These are phyloP conservation scores for Lasiosphaeria hispida DNA, from an alignment of 495 filamentous ascomycete species.

Conservation along the genomic window DNA sequence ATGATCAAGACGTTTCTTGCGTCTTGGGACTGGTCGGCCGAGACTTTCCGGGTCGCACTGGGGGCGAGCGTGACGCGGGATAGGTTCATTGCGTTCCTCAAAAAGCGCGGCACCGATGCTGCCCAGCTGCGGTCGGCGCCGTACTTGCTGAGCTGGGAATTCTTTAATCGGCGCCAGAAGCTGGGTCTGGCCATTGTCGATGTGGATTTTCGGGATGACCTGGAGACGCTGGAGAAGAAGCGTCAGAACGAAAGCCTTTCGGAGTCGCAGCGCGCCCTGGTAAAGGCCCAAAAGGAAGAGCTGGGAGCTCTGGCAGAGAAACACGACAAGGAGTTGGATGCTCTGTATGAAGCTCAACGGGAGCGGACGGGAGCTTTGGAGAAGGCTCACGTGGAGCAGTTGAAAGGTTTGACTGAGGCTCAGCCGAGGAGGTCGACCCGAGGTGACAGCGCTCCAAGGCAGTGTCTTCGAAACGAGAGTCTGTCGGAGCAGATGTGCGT, in stretches of 20 bases:
- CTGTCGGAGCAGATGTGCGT: conserved; percentile 1
- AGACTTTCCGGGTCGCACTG: conserved; percentile 2
- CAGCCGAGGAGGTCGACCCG: neutral
- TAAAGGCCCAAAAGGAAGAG: conserved; percentile 1
- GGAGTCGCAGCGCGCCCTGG: neutral
- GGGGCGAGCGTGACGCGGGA: neutral
- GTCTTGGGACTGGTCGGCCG: neutral
- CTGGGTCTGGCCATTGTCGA: neutral
- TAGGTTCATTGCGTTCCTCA: conserved; percentile 3
- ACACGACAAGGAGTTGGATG: neutral
- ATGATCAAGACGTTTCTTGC: conserved; percentile 5
- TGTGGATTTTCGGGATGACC: neutral
- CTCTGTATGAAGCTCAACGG: neutral
- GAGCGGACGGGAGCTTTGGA: neutral
- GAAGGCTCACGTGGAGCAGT: neutral
- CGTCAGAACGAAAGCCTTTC: neutral
- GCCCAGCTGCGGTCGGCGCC: conserved; percentile 1
- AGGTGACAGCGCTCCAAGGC: no score
- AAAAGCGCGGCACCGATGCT: conserved; percentile 8
- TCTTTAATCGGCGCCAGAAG: conserved; percentile 12
- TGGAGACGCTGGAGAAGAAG: neutral
- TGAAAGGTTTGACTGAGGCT: conserved; percentile 2
- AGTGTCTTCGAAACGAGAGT: neutral
- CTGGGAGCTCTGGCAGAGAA: no score
- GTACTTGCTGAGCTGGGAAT: conserved; percentile 12